These are phyloP conservation scores for Aureobasidium sp. DNA, from an alignment of 2,329 filamentous ascomycete genomes.

Conservation along the genomic window DNA sequence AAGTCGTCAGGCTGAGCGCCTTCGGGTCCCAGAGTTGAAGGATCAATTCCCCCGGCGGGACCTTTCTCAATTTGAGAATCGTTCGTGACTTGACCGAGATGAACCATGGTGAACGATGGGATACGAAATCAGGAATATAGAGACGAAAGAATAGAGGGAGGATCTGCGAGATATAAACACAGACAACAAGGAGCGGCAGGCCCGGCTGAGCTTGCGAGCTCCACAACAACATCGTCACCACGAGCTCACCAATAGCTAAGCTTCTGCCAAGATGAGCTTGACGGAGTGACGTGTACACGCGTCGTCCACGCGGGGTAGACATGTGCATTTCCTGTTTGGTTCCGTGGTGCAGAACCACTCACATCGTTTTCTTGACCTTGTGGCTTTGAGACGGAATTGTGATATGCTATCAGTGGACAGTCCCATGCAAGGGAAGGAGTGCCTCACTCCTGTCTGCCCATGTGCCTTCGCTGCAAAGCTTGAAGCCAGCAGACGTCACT, in stretches of 20 bases:
- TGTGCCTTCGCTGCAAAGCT: too few relatives aligned
- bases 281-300: background rate
- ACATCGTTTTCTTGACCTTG: background rate
- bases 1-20: conserved; percentile 46
- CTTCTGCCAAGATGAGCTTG: conserved; percentile 14
- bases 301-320: conserved; percentile 4
- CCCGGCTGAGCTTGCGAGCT: background rate
- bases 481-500: background rate
- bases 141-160: background rate
- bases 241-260: conserved; percentile 2
- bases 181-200: conserved; percentile 7
- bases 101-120: conserved; percentile 27
- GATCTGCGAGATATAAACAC: conserved; percentile 11
- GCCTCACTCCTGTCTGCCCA: too few relatives aligned
- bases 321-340: conserved; percentile 2
- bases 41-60: conserved; percentile 40
- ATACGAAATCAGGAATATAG: background rate
- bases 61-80: conserved; percentile 30
- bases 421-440: too few relatives aligned
- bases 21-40: conserved; percentile 39
- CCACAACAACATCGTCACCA: conserved; percentile 1
- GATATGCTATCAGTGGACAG: background rate
- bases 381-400: background rate
- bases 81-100: conserved; percentile 28
- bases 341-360: background rate